Percentiles rank a stretch among this genome's conserved stretches.
phyloP scores from a whole-genome alignment of 306 rosid genomes.

The Gastrolobium bilobum region DNA sequence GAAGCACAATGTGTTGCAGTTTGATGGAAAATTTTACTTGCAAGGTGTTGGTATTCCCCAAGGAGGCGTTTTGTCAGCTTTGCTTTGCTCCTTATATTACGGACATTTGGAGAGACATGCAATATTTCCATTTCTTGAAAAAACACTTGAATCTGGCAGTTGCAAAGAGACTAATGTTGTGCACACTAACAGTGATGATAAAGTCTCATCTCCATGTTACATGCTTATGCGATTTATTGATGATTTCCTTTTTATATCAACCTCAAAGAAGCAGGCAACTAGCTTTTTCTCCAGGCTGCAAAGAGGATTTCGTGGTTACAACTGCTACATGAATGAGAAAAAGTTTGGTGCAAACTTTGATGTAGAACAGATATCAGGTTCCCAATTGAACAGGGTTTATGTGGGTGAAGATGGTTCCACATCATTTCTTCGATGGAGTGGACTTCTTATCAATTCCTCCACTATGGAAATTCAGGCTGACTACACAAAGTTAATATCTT shows the following conservation, averaged over 20 bases:
- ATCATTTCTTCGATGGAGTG: slow-evolving; percentile 88
- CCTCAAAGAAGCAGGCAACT: slow-evolving; percentile 80
- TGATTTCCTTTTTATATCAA: slow-evolving; percentile 84
- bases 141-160: slow-evolving; percentile 50
- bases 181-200: slow-evolving; percentile 37
- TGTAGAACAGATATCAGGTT: slow-evolving; percentile 48
- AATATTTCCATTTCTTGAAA: slow-evolving; percentile 78
- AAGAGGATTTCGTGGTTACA: slow-evolving; percentile 84
- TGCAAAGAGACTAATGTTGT: slow-evolving; percentile 47
- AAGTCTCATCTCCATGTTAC: slow-evolving; percentile 50
- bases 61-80: slow-evolving; percentile 87
- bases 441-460: slow-evolving; percentile 82
- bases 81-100: slow-evolving; percentile 85
- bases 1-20: slow-evolving; percentile 78
- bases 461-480: slow-evolving; percentile 91
- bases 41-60: slow-evolving; percentile 90
- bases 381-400: slow-evolving; percentile 58
- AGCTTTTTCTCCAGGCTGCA: slow-evolving; percentile 71
- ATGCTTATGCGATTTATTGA: slow-evolving; percentile 73
- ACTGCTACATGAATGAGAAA: slow-evolving; percentile 85
- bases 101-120: slow-evolving; percentile 80
- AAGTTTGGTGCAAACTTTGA: slow-evolving; percentile 83
- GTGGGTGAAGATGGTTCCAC: slow-evolving; percentile 61
- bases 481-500: slow-evolving; percentile 71
- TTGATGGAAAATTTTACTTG: slow-evolving; percentile 76